Percentiles rank a stretch among this genome's conserved stretches.
Evolutionary conservation across 1,139 yeast species (phyloP).

Genomic region (Candida freyschussii): DNA sequence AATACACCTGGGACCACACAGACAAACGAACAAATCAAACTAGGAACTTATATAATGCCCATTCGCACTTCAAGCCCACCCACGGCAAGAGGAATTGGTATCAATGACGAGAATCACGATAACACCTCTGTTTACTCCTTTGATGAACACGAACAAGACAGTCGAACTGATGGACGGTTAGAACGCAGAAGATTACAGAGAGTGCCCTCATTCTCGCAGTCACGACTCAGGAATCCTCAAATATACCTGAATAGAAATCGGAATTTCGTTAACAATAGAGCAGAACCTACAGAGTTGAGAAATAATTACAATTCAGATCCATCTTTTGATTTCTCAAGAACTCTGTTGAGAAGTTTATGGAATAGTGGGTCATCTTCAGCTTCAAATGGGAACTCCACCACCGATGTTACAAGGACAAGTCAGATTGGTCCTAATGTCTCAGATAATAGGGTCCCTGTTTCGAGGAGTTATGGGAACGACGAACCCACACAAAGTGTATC

Average conservation of each 20-base stretch:
- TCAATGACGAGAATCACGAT: neutral
- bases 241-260: conserved; percentile 1
- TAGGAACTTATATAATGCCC: too few species aligned
- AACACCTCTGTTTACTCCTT: conserved; percentile 5
- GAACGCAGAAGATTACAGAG: conserved; percentile 2
- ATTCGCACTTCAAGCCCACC: too few species aligned
- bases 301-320: too few species aligned
- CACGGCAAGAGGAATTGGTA: too few species aligned
- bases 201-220: too few species aligned
- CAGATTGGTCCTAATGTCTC: neutral
- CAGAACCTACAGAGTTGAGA: too few species aligned
- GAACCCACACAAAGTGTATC: conserved; percentile 1
- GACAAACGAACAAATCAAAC: neutral
- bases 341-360: too few species aligned
- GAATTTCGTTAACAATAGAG: neutral
- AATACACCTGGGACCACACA: conserved; percentile 1
- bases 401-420: neutral
- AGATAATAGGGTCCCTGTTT: conserved; percentile 1
- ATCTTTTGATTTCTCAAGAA: too few species aligned
- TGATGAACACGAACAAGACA: conserved; percentile 8
- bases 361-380: too few species aligned
- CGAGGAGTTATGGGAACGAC: neutral
- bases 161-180: neutral
- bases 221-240: conserved; percentile 1
- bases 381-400: too few species aligned